Evolutionary conservation across 768 basidiomycete genomes (phyloP).

Genomic region (Russula lepida): DNA sequence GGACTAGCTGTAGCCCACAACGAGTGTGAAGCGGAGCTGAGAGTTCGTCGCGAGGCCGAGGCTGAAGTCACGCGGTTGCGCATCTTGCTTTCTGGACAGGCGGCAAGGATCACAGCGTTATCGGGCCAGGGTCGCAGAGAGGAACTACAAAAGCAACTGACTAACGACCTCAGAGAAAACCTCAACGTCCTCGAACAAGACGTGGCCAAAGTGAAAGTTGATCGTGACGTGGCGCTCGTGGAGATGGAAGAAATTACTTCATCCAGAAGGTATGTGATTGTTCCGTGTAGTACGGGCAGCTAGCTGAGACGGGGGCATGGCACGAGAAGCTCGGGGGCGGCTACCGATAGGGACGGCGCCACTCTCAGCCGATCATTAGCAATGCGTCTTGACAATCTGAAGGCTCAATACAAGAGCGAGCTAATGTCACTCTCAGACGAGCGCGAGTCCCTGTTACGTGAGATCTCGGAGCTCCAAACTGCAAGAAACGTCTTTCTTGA

Average conservation of each 20-base stretch:
- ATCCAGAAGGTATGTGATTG: constrained; percentile 50
- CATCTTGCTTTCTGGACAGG: constrained; percentile 83
- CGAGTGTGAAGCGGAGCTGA: constrained; percentile 89
- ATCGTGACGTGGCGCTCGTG: constrained; percentile 86
- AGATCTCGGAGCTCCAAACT: constrained; percentile 80
- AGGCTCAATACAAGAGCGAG: constrained; percentile 80
- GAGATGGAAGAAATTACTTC: constrained; percentile 87
- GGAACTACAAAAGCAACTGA: constrained; percentile 70
- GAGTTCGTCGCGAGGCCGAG: constrained; percentile 83
- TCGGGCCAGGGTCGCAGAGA: constrained; percentile 69
- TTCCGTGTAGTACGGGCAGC: not conserved
- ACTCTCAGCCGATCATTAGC: constrained; percentile 59
- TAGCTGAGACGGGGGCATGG: not conserved
- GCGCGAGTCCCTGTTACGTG: constrained; percentile 67
- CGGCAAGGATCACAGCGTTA: constrained; percentile 75
- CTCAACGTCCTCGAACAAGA: constrained; percentile 76
- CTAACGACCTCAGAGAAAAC: constrained; percentile 68
- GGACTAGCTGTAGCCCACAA: constrained; percentile 88
- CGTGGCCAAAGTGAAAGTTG: constrained; percentile 76
- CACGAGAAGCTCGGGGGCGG: constrained; percentile 19
- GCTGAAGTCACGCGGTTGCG: constrained; percentile 82
- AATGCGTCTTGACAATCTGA: constrained; percentile 78
- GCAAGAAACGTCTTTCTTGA: constrained; percentile 82
- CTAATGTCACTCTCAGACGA: constrained; percentile 77
- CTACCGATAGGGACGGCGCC: constrained; percentile 21